phyloP scores from a whole-genome alignment of 345 rosid species.

The Sonneratia caseolaris region DNA sequence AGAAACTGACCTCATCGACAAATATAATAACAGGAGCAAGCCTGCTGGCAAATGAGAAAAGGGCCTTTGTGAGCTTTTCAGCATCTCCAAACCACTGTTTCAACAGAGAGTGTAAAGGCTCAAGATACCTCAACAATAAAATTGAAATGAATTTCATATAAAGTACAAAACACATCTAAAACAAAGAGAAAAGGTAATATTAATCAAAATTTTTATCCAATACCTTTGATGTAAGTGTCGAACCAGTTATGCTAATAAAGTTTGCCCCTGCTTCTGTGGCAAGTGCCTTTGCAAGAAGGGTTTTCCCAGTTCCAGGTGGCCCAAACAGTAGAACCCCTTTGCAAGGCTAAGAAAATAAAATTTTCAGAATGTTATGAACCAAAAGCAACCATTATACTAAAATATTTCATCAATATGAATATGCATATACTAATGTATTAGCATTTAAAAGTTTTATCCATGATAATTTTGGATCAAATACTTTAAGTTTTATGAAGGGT shows the following conservation, averaged over 20 bases:
- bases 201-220: not conserved
- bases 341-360: constrained; percentile 58
- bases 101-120: constrained; percentile 6
- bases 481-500: not conserved
- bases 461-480: not conserved
- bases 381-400: not conserved
- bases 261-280: constrained; percentile 98
- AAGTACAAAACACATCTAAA: not conserved
- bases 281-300: constrained; percentile 91
- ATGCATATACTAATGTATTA: not conserved
- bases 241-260: constrained; percentile 95
- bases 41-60: constrained; percentile 88
- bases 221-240: constrained; percentile 92
- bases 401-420: not conserved
- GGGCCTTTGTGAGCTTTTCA: constrained; percentile 92
- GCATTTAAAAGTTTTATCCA: not conserved
- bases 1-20: constrained; percentile 79
- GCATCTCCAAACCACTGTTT: constrained; percentile 99
- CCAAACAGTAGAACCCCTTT: constrained; percentile 97
- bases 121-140: not conserved
- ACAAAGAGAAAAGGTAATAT: not conserved
- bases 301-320: constrained; percentile 99
- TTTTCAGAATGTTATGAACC: constrained; percentile 7
- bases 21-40: constrained; percentile 90
- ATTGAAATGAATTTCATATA: not conserved